Evolutionary conservation across 495 filamentous ascomycete genomes (phyloP).

Genomic region (Penicillium atrosanguineum): DNA sequence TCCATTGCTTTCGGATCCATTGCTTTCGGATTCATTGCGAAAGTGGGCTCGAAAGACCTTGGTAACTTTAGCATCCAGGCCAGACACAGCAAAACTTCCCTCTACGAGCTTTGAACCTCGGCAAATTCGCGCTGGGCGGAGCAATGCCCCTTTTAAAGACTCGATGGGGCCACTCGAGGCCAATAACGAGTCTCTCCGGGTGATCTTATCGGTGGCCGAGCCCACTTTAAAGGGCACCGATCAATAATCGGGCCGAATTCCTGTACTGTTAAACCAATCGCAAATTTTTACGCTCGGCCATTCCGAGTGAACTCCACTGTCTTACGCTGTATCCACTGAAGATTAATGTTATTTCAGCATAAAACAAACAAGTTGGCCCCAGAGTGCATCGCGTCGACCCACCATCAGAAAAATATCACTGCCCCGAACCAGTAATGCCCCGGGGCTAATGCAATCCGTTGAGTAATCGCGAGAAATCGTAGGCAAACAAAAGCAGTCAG

Average conservation of each 20-base stretch:
- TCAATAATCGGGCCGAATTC: slow-evolving; percentile 16
- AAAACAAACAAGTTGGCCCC: no score
- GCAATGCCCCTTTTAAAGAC: neutral
- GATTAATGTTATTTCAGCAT: no score
- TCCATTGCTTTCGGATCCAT: no score
- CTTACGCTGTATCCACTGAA: no score
- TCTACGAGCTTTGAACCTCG: slow-evolving; percentile 11
- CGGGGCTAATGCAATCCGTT: slow-evolving; percentile 10
- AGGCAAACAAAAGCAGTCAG: neutral
- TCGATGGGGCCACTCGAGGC: neutral
- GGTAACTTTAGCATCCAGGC: no score
- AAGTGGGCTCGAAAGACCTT: no score
- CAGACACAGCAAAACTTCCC: no score
- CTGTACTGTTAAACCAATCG: neutral
- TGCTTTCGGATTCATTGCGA: no score
- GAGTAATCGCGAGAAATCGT: slow-evolving; percentile 4
- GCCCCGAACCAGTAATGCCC: slow-evolving; percentile 17
- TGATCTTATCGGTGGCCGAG: neutral
- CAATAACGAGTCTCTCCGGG: neutral
- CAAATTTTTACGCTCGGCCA: no score
- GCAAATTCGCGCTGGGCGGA: neutral
- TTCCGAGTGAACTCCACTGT: no score
- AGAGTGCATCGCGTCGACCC: neutral
- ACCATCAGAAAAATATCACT: slow-evolving; percentile 6
- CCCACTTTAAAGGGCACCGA: neutral